Evolutionary conservation across 495 filamentous ascomycete genomes (phyloP).

Genomic region (Pyronema domesticum): DNA sequence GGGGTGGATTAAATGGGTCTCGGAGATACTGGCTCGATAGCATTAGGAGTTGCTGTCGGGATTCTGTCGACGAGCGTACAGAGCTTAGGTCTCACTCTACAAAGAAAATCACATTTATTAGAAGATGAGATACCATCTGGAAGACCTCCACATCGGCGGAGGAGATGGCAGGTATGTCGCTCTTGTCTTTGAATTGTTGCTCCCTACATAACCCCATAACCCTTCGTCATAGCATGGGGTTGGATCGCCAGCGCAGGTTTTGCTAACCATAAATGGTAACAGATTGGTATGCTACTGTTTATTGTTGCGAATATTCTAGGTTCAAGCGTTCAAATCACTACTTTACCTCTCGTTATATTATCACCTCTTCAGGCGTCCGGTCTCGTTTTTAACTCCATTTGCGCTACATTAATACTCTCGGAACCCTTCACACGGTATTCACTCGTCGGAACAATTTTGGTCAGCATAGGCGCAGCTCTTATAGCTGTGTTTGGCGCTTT

Average conservation of each 20-base stretch:
- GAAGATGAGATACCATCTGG: conserved; percentile 79
- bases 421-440: conserved; percentile 92
- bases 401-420: conserved; percentile 78
- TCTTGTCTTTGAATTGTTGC: not conserved
- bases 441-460: conserved; percentile 70
- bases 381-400: conserved; percentile 95
- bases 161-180: conserved; percentile 67
- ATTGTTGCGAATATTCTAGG: conserved; percentile 83
- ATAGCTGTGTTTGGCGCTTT: conserved; percentile 92
- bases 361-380: conserved; percentile 93
- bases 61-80: conserved; percentile 84
- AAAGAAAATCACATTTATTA: conserved; percentile 94
- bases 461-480: conserved; percentile 65
- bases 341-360: conserved; percentile 80
- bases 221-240: not conserved
- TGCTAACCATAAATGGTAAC: not conserved
- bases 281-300: conserved; percentile 92
- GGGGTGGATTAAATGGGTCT: too few species aligned
- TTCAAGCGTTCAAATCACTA: conserved; percentile 94
- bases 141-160: conserved; percentile 71
- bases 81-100: conserved; percentile 87
- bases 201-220: not conserved
- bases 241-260: not conserved
- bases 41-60: conserved; percentile 85
- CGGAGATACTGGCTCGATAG: conserved; percentile 30